Evolutionary conservation across 2,329 filamentous ascomycete genomes (phyloP).

Genomic region (Diaporthe citri): DNA sequence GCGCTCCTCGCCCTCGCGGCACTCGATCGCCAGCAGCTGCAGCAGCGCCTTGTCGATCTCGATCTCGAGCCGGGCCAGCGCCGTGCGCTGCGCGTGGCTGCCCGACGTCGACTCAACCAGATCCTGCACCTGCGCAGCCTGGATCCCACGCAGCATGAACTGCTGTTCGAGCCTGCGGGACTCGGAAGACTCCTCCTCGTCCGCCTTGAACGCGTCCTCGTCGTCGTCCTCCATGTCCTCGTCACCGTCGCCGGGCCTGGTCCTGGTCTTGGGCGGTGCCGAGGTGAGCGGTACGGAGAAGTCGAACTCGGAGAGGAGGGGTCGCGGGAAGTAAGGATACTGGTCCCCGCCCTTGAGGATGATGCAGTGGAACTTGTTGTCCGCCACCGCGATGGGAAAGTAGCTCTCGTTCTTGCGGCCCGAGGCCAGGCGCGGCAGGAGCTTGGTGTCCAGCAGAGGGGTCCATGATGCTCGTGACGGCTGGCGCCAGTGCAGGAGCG

Average conservation of each 20-base stretch:
- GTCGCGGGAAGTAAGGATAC: slow-evolving; percentile 92
- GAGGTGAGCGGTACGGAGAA: slow-evolving; percentile 86
- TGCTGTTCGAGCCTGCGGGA: slow-evolving; percentile 80
- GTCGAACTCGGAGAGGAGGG: slow-evolving; percentile 91
- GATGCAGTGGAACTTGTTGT: slow-evolving; percentile 96
- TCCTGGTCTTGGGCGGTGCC: slow-evolving; percentile 48
- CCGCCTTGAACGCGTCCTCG: slow-evolving; percentile 49
- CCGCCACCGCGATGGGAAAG: slow-evolving; percentile 94
- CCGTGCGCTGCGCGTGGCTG: slow-evolving; percentile 72
- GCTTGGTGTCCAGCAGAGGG: slow-evolving; percentile 89
- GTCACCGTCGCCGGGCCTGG: slow-evolving; percentile 46
- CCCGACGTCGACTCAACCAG: slow-evolving; percentile 76
- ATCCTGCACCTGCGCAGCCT: slow-evolving; percentile 81
- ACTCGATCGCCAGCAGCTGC: slow-evolving; percentile 90
- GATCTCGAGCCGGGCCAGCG: slow-evolving; percentile 79
- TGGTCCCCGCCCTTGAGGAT: slow-evolving; percentile 96
- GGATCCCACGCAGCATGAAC: slow-evolving; percentile 80
- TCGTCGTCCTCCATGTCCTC: slow-evolving; percentile 54
- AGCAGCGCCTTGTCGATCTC: slow-evolving; percentile 92
- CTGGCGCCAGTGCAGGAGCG: slow-evolving; percentile 90
- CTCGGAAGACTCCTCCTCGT: slow-evolving; percentile 57
- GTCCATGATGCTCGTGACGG: slow-evolving; percentile 91
- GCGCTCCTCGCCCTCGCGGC: slow-evolving; percentile 89
- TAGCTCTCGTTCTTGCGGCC: slow-evolving; percentile 92
- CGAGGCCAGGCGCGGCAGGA: slow-evolving; percentile 82